These are phyloP conservation scores for Oidium heveae DNA, from an alignment of 2,329 filamentous ascomycete genomes.

Conservation along the genomic window DNA sequence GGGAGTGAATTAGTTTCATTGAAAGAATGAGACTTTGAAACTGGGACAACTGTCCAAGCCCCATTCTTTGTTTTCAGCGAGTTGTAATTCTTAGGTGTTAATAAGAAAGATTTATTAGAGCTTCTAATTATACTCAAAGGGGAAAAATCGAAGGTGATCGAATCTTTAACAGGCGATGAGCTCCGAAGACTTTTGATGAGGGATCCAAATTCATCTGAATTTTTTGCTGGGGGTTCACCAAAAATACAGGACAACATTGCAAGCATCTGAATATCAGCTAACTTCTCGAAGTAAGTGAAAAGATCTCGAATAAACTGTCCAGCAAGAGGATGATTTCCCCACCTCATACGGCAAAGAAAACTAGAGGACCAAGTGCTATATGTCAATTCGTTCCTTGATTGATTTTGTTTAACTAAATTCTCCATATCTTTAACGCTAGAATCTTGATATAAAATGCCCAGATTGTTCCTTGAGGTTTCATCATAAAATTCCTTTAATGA, in stretches of 20 bases:
- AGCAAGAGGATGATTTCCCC: slow-evolving; percentile 40
- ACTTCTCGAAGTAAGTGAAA: slow-evolving; percentile 36
- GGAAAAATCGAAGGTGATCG: slow-evolving; percentile 41
- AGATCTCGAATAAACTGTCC: slow-evolving; percentile 33
- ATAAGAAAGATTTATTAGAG: slow-evolving; percentile 25
- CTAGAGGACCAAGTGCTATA: neutral
- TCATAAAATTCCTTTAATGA: slow-evolving; percentile 39
- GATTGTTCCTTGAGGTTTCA: slow-evolving; percentile 22
- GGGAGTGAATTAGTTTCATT: slow-evolving; percentile 31
- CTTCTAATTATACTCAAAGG: slow-evolving; percentile 27
- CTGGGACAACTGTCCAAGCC: slow-evolving; percentile 26
- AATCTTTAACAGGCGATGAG: slow-evolving; percentile 37
- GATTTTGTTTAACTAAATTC: slow-evolving; percentile 2
- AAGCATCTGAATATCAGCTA: slow-evolving; percentile 42
- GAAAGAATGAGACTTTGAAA: slow-evolving; percentile 31
- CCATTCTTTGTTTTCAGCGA: slow-evolving; percentile 31
- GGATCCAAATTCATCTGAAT: slow-evolving; percentile 28
- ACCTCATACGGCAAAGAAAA: slow-evolving; percentile 31
- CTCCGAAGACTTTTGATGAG: slow-evolving; percentile 32
- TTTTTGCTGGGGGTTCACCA: slow-evolving; percentile 29
- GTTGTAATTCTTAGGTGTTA: slow-evolving; percentile 30
- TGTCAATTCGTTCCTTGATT: slow-evolving; percentile 15
- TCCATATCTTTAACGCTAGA: slow-evolving; percentile 21
- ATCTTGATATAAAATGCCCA: slow-evolving; percentile 19
- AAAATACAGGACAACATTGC: slow-evolving; percentile 49